phyloP scores from a whole-genome alignment of 2,329 filamentous ascomycete species.

The Trichothecium sympodiale region DNA sequence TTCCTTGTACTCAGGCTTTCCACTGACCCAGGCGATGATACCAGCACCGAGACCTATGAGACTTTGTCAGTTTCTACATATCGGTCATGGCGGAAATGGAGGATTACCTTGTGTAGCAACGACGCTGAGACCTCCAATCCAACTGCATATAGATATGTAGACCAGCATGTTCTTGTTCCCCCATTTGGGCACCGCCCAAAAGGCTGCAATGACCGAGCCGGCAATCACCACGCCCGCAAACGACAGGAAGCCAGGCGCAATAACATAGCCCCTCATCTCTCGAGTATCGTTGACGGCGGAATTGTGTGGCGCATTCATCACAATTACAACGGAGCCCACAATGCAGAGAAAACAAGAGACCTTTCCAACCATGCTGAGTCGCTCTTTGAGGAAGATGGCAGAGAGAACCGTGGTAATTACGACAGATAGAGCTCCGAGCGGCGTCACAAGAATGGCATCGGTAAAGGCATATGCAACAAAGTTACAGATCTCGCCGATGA shows the following conservation, averaged over 20 bases:
- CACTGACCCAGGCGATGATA: slow-evolving; percentile 71
- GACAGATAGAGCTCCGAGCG: slow-evolving; percentile 80
- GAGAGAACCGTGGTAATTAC: slow-evolving; percentile 87
- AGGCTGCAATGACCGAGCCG: slow-evolving; percentile 57
- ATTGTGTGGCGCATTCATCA: slow-evolving; percentile 80
- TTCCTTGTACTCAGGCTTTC: slow-evolving; percentile 83
- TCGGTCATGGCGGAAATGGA: too few species aligned
- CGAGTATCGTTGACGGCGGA: slow-evolving; percentile 81
- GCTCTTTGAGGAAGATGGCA: slow-evolving; percentile 90
- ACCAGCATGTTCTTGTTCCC: slow-evolving; percentile 97
- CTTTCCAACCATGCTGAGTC: slow-evolving; percentile 90
- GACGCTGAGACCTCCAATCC: slow-evolving; percentile 87
- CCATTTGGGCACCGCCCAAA: slow-evolving; percentile 77
- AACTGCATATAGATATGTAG: slow-evolving; percentile 91
- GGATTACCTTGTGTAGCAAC: slow-evolving; percentile 73
- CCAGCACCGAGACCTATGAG: slow-evolving; percentile 61
- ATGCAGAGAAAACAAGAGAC: slow-evolving; percentile 94
- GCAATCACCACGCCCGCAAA: slow-evolving; percentile 78
- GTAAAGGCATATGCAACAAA: slow-evolving; percentile 96
- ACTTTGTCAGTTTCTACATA: too few species aligned
- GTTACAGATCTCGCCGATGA: slow-evolving; percentile 91
- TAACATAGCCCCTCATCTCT: slow-evolving; percentile 81
- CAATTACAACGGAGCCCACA: slow-evolving; percentile 84
- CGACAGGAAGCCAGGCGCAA: slow-evolving; percentile 73
- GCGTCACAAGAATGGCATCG: slow-evolving; percentile 90